Evolutionary conservation across 176 grass and related monocot genomes (phyloP).

Genomic region (Avena eriantha): DNA sequence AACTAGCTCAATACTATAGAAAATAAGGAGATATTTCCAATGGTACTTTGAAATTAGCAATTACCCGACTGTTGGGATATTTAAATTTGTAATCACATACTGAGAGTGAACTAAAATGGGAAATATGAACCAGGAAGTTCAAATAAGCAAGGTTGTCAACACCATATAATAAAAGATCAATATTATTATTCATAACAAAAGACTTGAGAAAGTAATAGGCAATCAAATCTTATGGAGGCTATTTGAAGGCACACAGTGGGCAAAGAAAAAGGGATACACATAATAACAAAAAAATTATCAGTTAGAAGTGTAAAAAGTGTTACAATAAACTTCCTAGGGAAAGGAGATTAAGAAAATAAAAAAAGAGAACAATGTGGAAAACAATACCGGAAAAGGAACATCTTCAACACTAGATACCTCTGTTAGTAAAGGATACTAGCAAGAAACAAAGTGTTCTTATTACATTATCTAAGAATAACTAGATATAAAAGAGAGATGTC

Average conservation of each 20-base stretch:
- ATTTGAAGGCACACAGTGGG: slow-evolving; percentile 12
- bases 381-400: background rate
- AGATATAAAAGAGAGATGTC: background rate
- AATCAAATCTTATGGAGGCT: slow-evolving; percentile 12
- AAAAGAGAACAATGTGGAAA: background rate
- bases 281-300: background rate
- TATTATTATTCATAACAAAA: background rate
- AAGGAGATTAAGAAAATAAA: background rate
- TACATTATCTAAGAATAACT: background rate
- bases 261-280: background rate
- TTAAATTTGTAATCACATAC: background rate
- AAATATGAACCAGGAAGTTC: background rate
- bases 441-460: slow-evolving; percentile 1
- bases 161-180: background rate
- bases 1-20: background rate
- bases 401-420: background rate
- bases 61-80: background rate
- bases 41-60: background rate
- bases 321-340: slow-evolving; percentile 12
- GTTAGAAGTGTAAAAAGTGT: background rate
- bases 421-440: background rate
- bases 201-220: background rate
- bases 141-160: slow-evolving; percentile 15
- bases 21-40: background rate
- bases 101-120: background rate